Evolutionary conservation across 441 rosid genomes (phyloP).

Genomic region (Euphorbia corollata): DNA sequence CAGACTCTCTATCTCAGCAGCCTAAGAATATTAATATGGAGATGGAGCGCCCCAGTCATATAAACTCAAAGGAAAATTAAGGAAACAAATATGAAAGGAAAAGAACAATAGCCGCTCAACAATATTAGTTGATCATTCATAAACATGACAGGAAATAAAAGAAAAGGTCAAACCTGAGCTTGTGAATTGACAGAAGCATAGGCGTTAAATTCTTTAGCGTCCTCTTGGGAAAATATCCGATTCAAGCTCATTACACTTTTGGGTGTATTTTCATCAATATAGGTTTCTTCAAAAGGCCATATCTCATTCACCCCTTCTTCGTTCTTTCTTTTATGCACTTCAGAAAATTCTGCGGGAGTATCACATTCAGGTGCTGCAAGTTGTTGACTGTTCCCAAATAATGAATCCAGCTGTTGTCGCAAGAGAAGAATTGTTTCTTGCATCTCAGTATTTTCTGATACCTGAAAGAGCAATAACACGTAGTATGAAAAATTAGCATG

Average conservation of each 20-base stretch:
- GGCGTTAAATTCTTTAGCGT: conserved; percentile 39
- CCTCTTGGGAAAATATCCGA: conserved; percentile 62
- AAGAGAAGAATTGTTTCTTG: conserved; percentile 72
- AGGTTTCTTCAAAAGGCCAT: conserved; percentile 41
- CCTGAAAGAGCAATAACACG: conserved; percentile 36
- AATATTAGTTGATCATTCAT: background rate
- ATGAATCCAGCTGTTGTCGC: conserved; percentile 56
- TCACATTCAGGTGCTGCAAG: conserved; percentile 30
- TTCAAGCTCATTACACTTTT: conserved; percentile 78
- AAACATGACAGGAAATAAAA: conserved; percentile 2
- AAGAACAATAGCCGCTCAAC: conserved; percentile 7
- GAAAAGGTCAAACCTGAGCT: conserved; percentile 37
- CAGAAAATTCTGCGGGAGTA: conserved; percentile 16
- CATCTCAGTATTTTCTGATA: conserved; percentile 69
- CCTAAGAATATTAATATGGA: conserved; percentile 33
- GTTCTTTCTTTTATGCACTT: conserved; percentile 25
- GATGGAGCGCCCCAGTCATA: conserved; percentile 6
- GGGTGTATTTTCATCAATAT: conserved; percentile 65
- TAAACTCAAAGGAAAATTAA: background rate
- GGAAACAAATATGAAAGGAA: background rate
- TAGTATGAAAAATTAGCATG: background rate
- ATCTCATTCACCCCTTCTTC: conserved; percentile 30
- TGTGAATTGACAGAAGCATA: conserved; percentile 41
- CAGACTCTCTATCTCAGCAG: conserved; percentile 65
- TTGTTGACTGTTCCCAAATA: conserved; percentile 33